Evolutionary conservation across 495 filamentous ascomycete genomes (phyloP).

Genomic region (Aspergillus ellipticus): DNA sequence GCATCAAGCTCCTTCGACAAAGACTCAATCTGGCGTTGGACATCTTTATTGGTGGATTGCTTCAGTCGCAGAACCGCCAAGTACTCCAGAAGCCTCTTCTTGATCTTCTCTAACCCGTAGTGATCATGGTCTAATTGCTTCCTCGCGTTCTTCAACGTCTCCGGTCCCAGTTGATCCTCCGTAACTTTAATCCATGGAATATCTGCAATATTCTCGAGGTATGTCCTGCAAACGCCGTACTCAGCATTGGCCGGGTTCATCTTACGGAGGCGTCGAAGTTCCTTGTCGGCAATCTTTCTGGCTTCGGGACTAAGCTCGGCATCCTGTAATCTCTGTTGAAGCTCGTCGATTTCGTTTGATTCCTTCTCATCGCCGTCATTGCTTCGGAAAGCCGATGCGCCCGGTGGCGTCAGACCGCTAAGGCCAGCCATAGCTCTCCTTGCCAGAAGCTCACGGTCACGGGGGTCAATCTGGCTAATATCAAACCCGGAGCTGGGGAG

Average conservation of each 20-base stretch:
- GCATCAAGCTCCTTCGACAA: constrained; percentile 56
- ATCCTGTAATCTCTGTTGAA: constrained; percentile 80
- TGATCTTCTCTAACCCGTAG: constrained; percentile 95
- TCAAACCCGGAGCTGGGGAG: constrained; percentile 54
- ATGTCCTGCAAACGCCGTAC: constrained; percentile 89
- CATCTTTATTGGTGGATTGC: constrained; percentile 75
- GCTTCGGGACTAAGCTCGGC: constrained; percentile 74
- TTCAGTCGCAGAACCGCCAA: constrained; percentile 93
- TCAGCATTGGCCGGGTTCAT: constrained; percentile 96
- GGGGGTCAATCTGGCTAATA: constrained; percentile 47
- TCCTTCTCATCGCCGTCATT: constrained; percentile 64
- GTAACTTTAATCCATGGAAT: constrained; percentile 90
- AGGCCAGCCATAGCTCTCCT: constrained; percentile 48
- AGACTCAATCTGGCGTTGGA: constrained; percentile 71
- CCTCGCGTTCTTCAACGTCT: constrained; percentile 73
- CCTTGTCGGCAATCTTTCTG: constrained; percentile 81
- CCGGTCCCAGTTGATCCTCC: constrained; percentile 79
- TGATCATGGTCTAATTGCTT: constrained; percentile 95
- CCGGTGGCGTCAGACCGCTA: constrained; percentile 49
- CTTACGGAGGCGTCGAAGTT: constrained; percentile 83
- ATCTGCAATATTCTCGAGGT: constrained; percentile 90
- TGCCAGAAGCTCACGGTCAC: constrained; percentile 51
- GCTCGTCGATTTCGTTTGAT: constrained; percentile 82
- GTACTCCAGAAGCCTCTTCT: constrained; percentile 94
- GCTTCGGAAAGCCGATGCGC: constrained; percentile 44